These are phyloP conservation scores for Aphanomyces invadans DNA, from an alignment of 352 stramenopile genomes.

Conservation along the genomic window DNA sequence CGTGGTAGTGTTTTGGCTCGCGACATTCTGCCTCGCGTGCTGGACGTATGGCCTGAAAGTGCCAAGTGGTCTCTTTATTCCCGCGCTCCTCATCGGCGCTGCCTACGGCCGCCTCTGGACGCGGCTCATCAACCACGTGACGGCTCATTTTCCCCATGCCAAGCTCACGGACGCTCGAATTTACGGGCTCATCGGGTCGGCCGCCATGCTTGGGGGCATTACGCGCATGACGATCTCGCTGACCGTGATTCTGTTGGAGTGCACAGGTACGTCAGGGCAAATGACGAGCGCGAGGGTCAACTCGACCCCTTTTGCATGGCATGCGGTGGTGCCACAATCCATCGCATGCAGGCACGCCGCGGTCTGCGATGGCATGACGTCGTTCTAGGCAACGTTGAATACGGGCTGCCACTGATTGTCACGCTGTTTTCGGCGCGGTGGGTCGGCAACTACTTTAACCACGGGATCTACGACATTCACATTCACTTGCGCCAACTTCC, in stretches of 20 bases:
- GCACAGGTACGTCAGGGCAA: conserved; percentile 74
- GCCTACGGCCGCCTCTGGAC: conserved; percentile 90
- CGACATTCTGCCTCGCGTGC: conserved; percentile 78
- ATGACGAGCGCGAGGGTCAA: too few relatives aligned
- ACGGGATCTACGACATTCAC: conserved; percentile 98
- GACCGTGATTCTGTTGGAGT: conserved; percentile 97
- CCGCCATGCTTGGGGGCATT: conserved; percentile 93
- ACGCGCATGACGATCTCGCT: conserved; percentile 98
- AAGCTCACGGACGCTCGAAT: conserved; percentile 80
- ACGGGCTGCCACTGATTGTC: conserved; percentile 96
- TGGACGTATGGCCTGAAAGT: conserved; percentile 95
- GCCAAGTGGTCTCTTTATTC: conserved; percentile 95
- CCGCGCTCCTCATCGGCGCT: conserved; percentile 89
- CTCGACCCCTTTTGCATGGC: background rate
- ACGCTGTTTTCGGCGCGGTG: conserved; percentile 94
- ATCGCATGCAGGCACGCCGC: too few relatives aligned
- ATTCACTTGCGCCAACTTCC: conserved; percentile 89
- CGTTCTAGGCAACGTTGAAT: conserved; percentile 89
- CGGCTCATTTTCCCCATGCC: conserved; percentile 31
- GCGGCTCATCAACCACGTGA: conserved; percentile 79
- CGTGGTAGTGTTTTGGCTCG: conserved; percentile 55
- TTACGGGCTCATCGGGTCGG: conserved; percentile 94
- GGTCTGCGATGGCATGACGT: conserved; percentile 4
- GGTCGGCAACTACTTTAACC: conserved; percentile 98
- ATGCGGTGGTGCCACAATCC: too few relatives aligned